Base-by-base conservation (phyloP, 148 eudicot genomes). In the Amaranthus palmeri region DNA sequence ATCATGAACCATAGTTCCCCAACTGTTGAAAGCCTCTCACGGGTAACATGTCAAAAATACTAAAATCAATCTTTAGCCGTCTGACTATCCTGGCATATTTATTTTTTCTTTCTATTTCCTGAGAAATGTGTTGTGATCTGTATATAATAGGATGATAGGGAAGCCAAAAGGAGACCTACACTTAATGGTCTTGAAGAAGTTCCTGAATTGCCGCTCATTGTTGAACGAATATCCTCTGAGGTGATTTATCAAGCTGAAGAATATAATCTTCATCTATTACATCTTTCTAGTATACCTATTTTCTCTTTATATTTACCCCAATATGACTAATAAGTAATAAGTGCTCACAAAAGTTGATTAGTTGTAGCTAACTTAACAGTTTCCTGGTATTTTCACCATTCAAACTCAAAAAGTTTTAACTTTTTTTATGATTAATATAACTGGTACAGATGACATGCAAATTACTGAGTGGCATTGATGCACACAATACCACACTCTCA, bases 401-500 rank as follows among this genome's bases (percentile, higher is more conserved):
- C 18, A 49, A 18, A 6, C 2, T 40, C 42, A 6, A 4, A n/a
- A 18, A 25, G 14, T 67, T n/a, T n/a, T 40, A 0, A 25, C 43
- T 5, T 13, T 8, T 4, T 9, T 41, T 10, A 47, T 47, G 14
- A 15, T 9, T 11, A 7, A 3, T 50, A 69, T 13, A 54, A 54
- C 57, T 54, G 50, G 54, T 55, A 67, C 82, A 86, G 90, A 65
- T 84, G 17, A 62, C 86, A 51, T 59, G 47, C 67, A 79, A 79
- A 74, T 65, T 80, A 57, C 76, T 78, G 72, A 59, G 78, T 9
- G 90, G 83, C 1, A 15, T 18, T 4, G 86, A 81, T 57, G 81
- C 85, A 43, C 85, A 86, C 69, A 73, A 59, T 50, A 72, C 76
- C 8, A 72, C 89, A 17, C 65, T 83, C 48, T 63, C 80, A 8